Base-by-base conservation (phyloP, 2,329 filamentous ascomycete genomes). In the Paecilomyces sp. region DNA sequence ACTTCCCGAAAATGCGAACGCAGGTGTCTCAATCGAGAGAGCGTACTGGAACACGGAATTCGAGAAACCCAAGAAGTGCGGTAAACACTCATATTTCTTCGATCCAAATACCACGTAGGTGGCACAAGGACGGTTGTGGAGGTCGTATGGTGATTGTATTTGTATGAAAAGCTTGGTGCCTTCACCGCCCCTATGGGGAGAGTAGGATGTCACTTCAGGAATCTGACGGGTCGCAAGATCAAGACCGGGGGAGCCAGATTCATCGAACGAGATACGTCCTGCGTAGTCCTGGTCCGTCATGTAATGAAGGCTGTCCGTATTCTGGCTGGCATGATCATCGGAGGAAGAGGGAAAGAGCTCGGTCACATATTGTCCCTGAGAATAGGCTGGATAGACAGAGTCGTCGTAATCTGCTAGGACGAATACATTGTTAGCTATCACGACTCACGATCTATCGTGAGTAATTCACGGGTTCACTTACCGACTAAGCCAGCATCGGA, bases 401-500 rank as follows among this genome's bases (percentile, higher is more conserved):
- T 75, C 69, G 61, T 74, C 70, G 65, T 72, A 76, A 64, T 76
- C 74, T 75, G 61, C 24, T 30, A 33, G 55, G 28, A 56, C 33
- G 33, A 62, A 47, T 64, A 18, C 33, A 52, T 50, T 58, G 57
- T 56, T 36, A 33, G 51, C 51, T 30, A 2, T 18, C 51, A 24
- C 11, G 6, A 53, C 13, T n/a, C 9, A 28, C 24, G 11, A 25
- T 4, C 6, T 5, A 12, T 11, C 22, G 18, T 30, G 51, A 53
- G 22, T 25, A 11, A 9, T 53, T 30, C 22, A 22, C 22, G 13
- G 51, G 7, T 25, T 62, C 61, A 87, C 91, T 80, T 81, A 95
- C 92, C 89, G 78, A 93, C 89, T 80, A 92, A 84, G 75, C 88
- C 88, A 75, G 88, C 82, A 77, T 87, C 82, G 75, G 89, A 86